phyloP scores from a whole-genome alignment of 1,139 yeast species.

The Scheffersomyces illinoinensis region DNA sequence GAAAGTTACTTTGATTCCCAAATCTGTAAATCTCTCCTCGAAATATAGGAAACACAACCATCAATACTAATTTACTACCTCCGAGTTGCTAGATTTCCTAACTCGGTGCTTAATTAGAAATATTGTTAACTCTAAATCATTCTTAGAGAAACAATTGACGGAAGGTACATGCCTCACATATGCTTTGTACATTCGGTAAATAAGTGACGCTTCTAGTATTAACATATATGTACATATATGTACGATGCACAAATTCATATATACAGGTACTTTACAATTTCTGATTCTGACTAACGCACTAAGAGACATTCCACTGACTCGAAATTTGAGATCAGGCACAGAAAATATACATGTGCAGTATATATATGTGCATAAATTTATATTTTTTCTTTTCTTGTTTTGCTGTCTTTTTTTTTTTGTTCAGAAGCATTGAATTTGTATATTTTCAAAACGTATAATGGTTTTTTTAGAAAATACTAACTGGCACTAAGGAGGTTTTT shows the following conservation, averaged over 20 bases:
- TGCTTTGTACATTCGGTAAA: not conserved
- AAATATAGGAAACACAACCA: not conserved
- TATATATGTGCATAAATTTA: not conserved
- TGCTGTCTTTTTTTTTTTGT: not conserved
- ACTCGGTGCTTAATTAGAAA: not conserved
- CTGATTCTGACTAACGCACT: not conserved
- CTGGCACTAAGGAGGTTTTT: not conserved
- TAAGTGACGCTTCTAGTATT: not conserved
- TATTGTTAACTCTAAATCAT: not conserved
- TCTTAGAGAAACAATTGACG: not conserved
- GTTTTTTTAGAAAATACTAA: not conserved
- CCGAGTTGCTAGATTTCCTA: not conserved
- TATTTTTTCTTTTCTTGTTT: not conserved
- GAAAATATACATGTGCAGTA: not conserved
- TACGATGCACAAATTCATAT: not conserved
- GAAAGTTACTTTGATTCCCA: not conserved
- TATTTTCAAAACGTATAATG: not conserved
- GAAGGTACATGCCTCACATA: not conserved
- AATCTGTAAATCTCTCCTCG: not conserved
- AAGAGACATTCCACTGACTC: not conserved
- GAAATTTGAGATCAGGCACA: not conserved
- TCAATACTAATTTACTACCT: not conserved
- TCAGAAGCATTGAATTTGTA: not conserved
- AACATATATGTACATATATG: not conserved
- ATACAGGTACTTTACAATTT: not conserved